Conservation (phyloP, 148 eudicot species). For the Fagopyrum esculentum region DNA sequence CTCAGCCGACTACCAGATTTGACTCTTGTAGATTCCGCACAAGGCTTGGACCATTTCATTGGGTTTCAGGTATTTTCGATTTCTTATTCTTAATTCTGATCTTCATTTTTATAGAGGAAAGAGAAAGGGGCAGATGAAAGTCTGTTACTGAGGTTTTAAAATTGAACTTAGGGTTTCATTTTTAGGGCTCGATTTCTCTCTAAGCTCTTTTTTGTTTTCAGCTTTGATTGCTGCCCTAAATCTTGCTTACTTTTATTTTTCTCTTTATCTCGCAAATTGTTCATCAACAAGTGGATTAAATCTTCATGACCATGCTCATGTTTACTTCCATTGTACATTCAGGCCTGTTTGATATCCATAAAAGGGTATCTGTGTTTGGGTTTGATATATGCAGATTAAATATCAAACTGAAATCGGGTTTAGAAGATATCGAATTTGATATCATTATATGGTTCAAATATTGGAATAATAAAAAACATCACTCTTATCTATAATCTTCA, state of each 20-base stretch:
- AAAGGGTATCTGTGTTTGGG: no score
- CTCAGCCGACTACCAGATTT: neutral
- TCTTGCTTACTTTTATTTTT: neutral
- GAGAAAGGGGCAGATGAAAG: neutral
- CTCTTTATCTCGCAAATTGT: neutral
- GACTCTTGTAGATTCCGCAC: neutral
- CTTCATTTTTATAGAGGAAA: neutral
- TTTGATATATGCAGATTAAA: no score
- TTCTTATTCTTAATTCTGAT: neutral
- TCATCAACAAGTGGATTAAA: neutral
- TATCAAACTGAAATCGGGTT: no score
- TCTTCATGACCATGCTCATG: no score
- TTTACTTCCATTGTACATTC: no score
- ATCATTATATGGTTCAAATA: no score
- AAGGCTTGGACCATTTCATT: neutral
- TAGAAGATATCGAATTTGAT: no score
- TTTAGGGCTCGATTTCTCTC: neutral
- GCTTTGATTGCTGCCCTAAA: neutral
- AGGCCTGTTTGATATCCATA: no score
- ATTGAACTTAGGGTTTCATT: neutral
- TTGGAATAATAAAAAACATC: no score
- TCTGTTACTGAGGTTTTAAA: neutral
- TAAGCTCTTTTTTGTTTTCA: neutral
- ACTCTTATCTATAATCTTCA: no score
- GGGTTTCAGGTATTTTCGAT: neutral